Evolutionary conservation across 768 basidiomycete species (phyloP).

Genomic region (Tricholoma flavovirens): DNA sequence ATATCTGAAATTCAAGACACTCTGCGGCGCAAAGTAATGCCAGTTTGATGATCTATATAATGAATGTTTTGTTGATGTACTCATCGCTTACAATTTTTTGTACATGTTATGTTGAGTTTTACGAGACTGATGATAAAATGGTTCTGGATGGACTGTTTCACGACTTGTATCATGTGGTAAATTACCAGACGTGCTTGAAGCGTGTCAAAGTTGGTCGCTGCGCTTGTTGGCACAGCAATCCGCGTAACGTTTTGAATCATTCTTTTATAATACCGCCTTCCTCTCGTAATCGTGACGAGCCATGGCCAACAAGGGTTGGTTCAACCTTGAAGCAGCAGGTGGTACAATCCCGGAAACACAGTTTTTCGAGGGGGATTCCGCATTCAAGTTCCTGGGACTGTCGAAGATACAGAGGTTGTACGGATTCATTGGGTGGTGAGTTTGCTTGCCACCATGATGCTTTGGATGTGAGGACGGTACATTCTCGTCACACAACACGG

Average conservation of each 20-base stretch:
- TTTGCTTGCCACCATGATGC: neutral
- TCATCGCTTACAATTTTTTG: neutral
- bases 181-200: neutral
- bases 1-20: constrained; percentile 74
- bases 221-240: neutral
- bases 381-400: constrained; percentile 74
- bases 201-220: neutral
- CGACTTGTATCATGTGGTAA: no score
- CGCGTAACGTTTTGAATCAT: neutral
- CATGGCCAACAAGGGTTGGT: constrained; percentile 73
- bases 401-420: constrained; percentile 79
- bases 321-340: constrained; percentile 71
- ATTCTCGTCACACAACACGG: neutral
- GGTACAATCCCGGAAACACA: constrained; percentile 67
- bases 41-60: constrained; percentile 6
- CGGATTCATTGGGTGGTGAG: constrained; percentile 81
- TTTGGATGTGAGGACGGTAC: neutral
- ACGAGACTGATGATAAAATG: neutral
- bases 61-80: neutral
- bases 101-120: neutral
- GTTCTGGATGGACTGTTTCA: neutral
- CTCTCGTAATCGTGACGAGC: neutral
- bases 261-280: neutral
- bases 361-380: constrained; percentile 86
- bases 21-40: constrained; percentile 42